These are phyloP conservation scores for Lasiodiplodia theobromae DNA, from an alignment of 2,329 filamentous ascomycete genomes.

Conservation along the genomic window DNA sequence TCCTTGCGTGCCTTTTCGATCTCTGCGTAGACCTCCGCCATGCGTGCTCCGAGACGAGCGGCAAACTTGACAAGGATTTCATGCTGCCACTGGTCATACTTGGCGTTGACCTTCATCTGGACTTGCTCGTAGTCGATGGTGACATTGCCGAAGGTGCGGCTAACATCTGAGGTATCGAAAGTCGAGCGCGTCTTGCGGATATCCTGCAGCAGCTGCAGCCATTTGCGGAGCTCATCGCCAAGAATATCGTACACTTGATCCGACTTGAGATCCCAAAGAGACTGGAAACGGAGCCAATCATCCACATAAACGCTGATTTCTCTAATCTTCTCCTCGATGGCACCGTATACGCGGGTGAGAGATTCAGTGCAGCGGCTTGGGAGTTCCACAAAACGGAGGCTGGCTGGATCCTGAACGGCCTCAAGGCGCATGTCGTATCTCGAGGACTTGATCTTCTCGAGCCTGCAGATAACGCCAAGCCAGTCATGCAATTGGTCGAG, in stretches of 20 bases:
- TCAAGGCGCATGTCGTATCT: constrained; percentile 88
- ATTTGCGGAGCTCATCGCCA: constrained; percentile 88
- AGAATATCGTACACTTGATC: constrained; percentile 94
- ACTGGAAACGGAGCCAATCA: constrained; percentile 99
- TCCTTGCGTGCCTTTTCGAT: constrained; percentile 90
- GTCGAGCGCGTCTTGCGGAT: constrained; percentile 94
- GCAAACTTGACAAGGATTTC: constrained; percentile 96
- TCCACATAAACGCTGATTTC: constrained; percentile 88
- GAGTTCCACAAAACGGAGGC: constrained; percentile 82
- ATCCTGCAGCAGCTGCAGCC: constrained; percentile 95
- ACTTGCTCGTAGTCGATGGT: constrained; percentile 98
- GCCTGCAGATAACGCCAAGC: constrained; percentile 90
- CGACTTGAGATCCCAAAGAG: constrained; percentile 95
- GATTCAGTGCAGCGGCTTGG: constrained; percentile 82
- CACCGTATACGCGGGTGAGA: constrained; percentile 79
- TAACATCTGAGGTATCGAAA: constrained; percentile 96
- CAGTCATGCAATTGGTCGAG: constrained; percentile 90
- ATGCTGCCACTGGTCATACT: constrained; percentile 99
- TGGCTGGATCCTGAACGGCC: constrained; percentile 63
- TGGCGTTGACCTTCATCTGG: constrained; percentile 97
- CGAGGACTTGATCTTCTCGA: constrained; percentile 92
- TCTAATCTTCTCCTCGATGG: constrained; percentile 81
- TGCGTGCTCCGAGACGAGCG: constrained; percentile 82
- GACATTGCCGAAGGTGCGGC: constrained; percentile 89
- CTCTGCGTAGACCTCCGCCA: constrained; percentile 91